A percentile compares a stretch with the other conserved stretches of the same genome.
phyloP scores from a whole-genome alignment of 495 filamentous ascomycete species.

The Annulohypoxylon moriforme region DNA sequence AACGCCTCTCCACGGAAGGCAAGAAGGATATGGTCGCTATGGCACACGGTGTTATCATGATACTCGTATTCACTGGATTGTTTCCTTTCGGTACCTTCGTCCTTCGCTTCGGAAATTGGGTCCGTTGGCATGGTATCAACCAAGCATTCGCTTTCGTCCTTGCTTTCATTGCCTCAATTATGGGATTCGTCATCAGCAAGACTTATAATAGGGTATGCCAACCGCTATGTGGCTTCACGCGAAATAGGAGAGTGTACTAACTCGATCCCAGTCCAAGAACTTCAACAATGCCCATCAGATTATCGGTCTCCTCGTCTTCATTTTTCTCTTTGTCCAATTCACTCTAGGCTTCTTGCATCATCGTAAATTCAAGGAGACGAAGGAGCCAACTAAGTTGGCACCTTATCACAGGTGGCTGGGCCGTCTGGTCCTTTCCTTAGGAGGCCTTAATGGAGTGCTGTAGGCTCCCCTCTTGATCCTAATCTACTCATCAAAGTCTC shows the following conservation, averaged over 20 bases:
- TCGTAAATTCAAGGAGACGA: slow-evolving; percentile 57
- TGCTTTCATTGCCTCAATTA: slow-evolving; percentile 58
- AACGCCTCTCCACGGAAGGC: slow-evolving; percentile 43
- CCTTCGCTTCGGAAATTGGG: slow-evolving; percentile 58
- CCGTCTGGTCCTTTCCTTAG: slow-evolving; percentile 60
- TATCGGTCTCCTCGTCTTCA: slow-evolving; percentile 64
- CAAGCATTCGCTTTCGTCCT: slow-evolving; percentile 58
- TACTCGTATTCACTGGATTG: slow-evolving; percentile 62
- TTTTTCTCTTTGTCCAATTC: slow-evolving; percentile 61
- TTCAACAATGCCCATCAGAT: slow-evolving; percentile 69
- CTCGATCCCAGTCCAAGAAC: slow-evolving; percentile 56
- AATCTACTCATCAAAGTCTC: background rate
- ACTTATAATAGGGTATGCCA: slow-evolving; percentile 63
- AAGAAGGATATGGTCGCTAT: slow-evolving; percentile 41
- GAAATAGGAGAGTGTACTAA: slow-evolving; percentile 7
- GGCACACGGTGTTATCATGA: slow-evolving; percentile 65
- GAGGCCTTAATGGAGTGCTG: slow-evolving; percentile 64
- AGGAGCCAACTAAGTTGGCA: slow-evolving; percentile 58
- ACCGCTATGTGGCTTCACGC: background rate
- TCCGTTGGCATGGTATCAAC: slow-evolving; percentile 62
- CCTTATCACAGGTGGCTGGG: slow-evolving; percentile 64
- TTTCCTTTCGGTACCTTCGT: slow-evolving; percentile 67
- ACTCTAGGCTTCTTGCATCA: slow-evolving; percentile 62
- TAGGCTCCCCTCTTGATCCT: slow-evolving; percentile 29
- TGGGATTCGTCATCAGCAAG: slow-evolving; percentile 62